Base-by-base conservation (phyloP, 2,329 filamentous ascomycete species). In the Paradendryphiella salina region DNA sequence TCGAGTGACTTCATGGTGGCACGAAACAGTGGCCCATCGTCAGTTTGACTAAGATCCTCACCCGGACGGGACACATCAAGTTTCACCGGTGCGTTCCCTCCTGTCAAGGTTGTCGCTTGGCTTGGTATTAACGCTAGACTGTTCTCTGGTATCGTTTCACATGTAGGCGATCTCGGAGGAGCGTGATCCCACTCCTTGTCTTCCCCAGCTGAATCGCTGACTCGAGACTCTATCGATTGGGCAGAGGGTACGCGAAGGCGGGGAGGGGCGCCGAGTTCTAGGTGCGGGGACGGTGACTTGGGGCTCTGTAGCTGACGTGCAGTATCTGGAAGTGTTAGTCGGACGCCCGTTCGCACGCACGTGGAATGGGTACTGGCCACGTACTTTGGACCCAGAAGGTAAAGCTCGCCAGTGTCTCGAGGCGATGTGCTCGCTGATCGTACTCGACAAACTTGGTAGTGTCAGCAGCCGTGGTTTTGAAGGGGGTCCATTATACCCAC, bases 1-100 rank as follows among this genome's bases (percentile, higher is more conserved):
- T 99, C 94, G 21, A 97, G 77, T 0, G 92, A 88, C 72, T 96
- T 96, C 81, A 99, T 95, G 0, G 94, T 97, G 14, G 94, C 95
- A 56, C 95, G 85, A 76, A 99, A 99, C 1, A 99, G 80, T 0
- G 95, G 94, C 0, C 94, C 94, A 74, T 99, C 94, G 62, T 97
- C 94, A 17, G 88, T 86, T 43, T 71, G 88, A 83, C 54, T 87
- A 85, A 74, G 90, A 85, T 74, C 93, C 54, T 96, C 92, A 28
- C 85, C 87, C 2, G 91, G 91, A 40, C 90, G 86, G 49, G 90
- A 89, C n/a, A 96, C 82, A 67, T 97, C 94, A 11, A 97, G 85
- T 70, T 90, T 96, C 56, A 94, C 85, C 1, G 60, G 57, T 9
- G 50, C 50, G 38, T 38, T 55, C 44, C 66, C 66, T 46, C 61